A percentile compares a stretch with the other conserved stretches of the same genome.
Conservation (phyloP, 208 protist species). For the Acanthamoeba divionensis region DNA sequence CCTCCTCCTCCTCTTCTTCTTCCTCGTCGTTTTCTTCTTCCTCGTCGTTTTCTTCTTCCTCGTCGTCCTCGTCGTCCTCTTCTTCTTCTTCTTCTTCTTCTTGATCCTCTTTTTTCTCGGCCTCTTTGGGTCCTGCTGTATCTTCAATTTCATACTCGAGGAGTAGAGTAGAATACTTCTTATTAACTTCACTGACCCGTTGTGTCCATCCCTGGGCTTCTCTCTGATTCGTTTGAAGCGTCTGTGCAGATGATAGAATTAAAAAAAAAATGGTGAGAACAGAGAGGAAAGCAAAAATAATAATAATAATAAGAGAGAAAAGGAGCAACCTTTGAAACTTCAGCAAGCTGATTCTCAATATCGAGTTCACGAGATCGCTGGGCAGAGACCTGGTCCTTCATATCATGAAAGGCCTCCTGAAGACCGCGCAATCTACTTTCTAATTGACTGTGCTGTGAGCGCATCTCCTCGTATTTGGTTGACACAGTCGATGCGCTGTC, state of each 20-base stretch:
- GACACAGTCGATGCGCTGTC: too few relatives aligned
- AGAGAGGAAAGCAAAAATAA: too few relatives aligned
- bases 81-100: background rate
- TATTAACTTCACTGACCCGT: conserved; percentile 76
- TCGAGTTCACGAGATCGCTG: conserved; percentile 53
- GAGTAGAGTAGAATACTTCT: conserved; percentile 81
- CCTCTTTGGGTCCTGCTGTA: conserved; percentile 64
- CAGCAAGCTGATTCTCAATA: conserved; percentile 75
- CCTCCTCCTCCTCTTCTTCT: background rate
- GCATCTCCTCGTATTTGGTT: too few relatives aligned
- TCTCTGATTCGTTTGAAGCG: background rate
- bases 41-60: conserved; percentile 82
- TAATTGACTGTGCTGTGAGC: conserved; percentile 54
- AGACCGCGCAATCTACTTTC: conserved; percentile 63
- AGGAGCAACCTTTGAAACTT: conserved; percentile 70
- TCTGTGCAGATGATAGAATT: background rate
- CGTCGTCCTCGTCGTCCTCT: conserved; percentile 74
- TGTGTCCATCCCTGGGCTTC: background rate
- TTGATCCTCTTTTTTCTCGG: background rate
- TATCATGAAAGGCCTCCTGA: conserved; percentile 34
- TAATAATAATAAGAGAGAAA: too few relatives aligned
- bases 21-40: conserved; percentile 65
- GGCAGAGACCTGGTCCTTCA: conserved; percentile 46
- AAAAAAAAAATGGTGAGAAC: background rate
- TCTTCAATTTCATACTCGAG: conserved; percentile 85